Base-by-base conservation (phyloP, 495 filamentous ascomycete species). In the Chaetomidium leptoderma region DNA sequence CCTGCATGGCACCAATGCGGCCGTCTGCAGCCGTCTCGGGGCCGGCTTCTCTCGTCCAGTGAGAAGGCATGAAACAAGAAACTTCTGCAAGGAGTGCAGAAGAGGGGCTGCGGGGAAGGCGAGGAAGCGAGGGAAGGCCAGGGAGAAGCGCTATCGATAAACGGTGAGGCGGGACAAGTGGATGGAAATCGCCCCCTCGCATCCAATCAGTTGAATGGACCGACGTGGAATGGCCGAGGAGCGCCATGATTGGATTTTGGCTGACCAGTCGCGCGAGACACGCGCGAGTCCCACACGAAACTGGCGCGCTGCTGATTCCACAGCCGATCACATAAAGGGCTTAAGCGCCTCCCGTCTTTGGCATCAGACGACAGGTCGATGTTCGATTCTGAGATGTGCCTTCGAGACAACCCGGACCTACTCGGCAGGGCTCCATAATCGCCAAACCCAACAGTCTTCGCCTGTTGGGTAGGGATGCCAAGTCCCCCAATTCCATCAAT, bases 121-220 rank as follows among this genome's bases (percentile, higher is more conserved):
- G 26, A 47, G 46, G 35, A 32, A 24, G 40, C n/a, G n/a, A n/a
- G n/a, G n/a, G n/a, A n/a, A 44, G 26, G n/a, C 24, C 32, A 47
- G 46, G 35, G 37, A 24, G 40, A 70, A 64, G 61, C 68, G 68
- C 68, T 70, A 70, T 70, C 68, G 68, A 70, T 68, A 70, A 55
- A 61, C 35, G 23, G 26, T 24, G 42, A 54, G 49, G 56, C 52
- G 46, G 57, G 51, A 27, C 6, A 14, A 26, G 43, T 19, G 45
- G 23, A 29, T 42, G 14, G 23, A 53, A 29, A 37, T 7, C 32
- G 45, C 55, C 32, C 16, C 32, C 24, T 11, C 32, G 24, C 4
- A 21, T 33, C 64, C 59, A 61, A 60, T 62, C 53, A 45, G 13
- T 26, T 26, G 27, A 33, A 30, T 48, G 16, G 9, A 3, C 1